These are phyloP conservation scores for Trametes gibbosa DNA, from an alignment of 768 basidiomycete genomes.

Conservation along the genomic window DNA sequence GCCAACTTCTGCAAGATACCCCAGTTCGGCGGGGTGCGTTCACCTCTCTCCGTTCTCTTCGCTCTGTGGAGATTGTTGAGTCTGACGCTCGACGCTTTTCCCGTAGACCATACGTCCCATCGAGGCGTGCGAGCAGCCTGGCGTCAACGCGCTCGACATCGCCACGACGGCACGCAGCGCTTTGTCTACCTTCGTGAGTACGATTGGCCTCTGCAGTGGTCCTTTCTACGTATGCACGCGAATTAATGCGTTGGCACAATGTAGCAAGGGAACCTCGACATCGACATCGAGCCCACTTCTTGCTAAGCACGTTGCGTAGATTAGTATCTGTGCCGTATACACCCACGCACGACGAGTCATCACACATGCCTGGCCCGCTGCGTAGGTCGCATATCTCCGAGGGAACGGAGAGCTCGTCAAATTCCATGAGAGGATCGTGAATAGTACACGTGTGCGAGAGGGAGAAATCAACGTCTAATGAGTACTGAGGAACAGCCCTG, in stretches of 20 bases:
- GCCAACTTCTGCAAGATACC: constrained; percentile 36
- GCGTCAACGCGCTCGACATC: constrained; percentile 34
- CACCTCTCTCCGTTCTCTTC: not conserved
- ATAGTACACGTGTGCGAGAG: not conserved
- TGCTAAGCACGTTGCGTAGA: constrained; percentile 5
- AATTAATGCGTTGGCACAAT: too few relatives aligned
- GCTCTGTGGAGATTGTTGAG: too few relatives aligned
- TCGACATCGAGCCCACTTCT: constrained; percentile 12
- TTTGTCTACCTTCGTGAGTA: constrained; percentile 34
- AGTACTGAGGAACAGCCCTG: not conserved
- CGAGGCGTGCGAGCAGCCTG: constrained; percentile 32
- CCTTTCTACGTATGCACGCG: too few relatives aligned
- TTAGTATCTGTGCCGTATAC: not conserved
- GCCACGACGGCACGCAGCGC: constrained; percentile 32
- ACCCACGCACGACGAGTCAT: not conserved
- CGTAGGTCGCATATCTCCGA: not conserved
- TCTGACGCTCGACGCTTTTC: not conserved
- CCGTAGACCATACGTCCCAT: constrained; percentile 27
- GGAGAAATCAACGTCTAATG: not conserved
- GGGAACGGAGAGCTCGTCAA: not conserved
- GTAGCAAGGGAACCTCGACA: constrained; percentile 16
- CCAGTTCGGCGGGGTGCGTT: constrained; percentile 24
- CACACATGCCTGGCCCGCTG: not conserved
- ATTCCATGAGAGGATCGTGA: not conserved
- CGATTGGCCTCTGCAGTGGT: too few relatives aligned